These are phyloP conservation scores for Clitopilus passeckerianus DNA, from an alignment of 768 basidiomycete species.

Conservation along the genomic window DNA sequence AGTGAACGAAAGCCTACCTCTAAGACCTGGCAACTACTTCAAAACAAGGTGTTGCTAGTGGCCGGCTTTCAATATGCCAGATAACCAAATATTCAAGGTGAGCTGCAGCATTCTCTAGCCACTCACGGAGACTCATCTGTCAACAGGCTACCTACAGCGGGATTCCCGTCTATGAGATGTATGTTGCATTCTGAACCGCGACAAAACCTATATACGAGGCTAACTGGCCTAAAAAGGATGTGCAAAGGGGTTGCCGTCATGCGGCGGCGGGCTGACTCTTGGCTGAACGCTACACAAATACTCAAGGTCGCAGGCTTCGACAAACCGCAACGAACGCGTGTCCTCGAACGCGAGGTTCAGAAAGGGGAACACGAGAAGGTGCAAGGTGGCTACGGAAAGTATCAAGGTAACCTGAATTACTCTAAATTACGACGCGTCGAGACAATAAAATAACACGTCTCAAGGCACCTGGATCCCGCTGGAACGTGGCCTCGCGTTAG, in stretches of 20 bases:
- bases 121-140: slow-evolving; percentile 16
- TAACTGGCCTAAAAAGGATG: slow-evolving; percentile 54
- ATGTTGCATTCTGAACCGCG: slow-evolving; percentile 22
- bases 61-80: slow-evolving; percentile 57
- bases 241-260: slow-evolving; percentile 96
- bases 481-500: slow-evolving; percentile 79
- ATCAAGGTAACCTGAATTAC: slow-evolving; percentile 70
- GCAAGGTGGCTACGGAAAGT: slow-evolving; percentile 99
- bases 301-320: slow-evolving; percentile 99
- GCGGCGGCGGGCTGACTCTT: slow-evolving; percentile 92
- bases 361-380: slow-evolving; percentile 99
- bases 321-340: slow-evolving; percentile 96
- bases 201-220: background rate
- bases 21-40: background rate
- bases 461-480: slow-evolving; percentile 98
- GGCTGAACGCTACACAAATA: slow-evolving; percentile 99
- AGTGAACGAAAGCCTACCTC: background rate
- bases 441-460: slow-evolving; percentile 5
- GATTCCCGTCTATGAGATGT: slow-evolving; percentile 92
- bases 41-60: background rate
- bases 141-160: slow-evolving; percentile 86
- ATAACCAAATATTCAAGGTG: slow-evolving; percentile 88
- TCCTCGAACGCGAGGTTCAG: slow-evolving; percentile 96
- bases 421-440: slow-evolving; percentile 7
- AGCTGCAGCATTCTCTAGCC: slow-evolving; percentile 13